These are phyloP conservation scores for Aspergillus ochraceoroseus DNA, from an alignment of 2,329 filamentous ascomycete genomes.

Conservation along the genomic window DNA sequence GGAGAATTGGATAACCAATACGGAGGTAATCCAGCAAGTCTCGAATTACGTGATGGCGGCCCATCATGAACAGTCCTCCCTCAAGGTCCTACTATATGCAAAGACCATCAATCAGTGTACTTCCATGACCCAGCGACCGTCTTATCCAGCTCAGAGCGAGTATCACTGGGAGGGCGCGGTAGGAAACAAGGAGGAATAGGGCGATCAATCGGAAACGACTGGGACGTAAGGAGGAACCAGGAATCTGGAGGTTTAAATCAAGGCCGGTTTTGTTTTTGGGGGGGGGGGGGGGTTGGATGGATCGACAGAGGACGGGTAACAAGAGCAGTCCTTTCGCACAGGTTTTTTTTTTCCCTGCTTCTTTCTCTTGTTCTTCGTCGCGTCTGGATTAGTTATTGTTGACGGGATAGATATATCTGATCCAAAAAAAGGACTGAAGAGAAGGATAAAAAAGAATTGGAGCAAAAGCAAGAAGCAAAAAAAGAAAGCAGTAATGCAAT, in stretches of 20 bases:
- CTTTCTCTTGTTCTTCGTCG: slow-evolving; percentile 5
- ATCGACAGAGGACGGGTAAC: slow-evolving; percentile 20
- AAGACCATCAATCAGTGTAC: slow-evolving; percentile 23
- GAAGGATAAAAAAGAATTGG: slow-evolving; percentile 8
- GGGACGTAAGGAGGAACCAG: slow-evolving; percentile 5
- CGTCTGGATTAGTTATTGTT: background rate
- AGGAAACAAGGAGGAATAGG: slow-evolving; percentile 1
- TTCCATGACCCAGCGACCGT: slow-evolving; percentile 33
- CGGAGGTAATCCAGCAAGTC: slow-evolving; percentile 48
- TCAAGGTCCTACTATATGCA: slow-evolving; percentile 20
- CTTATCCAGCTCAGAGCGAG: slow-evolving; percentile 11
- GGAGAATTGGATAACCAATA: slow-evolving; percentile 58
- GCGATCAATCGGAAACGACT: slow-evolving; percentile 13
- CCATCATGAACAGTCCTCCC: slow-evolving; percentile 29
- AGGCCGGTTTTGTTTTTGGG: slow-evolving; percentile 10
- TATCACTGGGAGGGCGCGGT: slow-evolving; percentile 6
- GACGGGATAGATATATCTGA: background rate
- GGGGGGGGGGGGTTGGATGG: slow-evolving; percentile 11
- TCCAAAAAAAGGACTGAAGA: slow-evolving; percentile 3
- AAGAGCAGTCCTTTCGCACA: too few species aligned
- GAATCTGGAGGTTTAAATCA: slow-evolving; percentile 11
- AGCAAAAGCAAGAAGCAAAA: slow-evolving; percentile 16
- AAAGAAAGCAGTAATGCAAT: slow-evolving; percentile 20
- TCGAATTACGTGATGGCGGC: slow-evolving; percentile 40
- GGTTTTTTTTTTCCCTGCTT: slow-evolving; percentile 4